Conservation (phyloP, 2,329 filamentous ascomycete genomes). For the Fusarium palustre region DNA sequence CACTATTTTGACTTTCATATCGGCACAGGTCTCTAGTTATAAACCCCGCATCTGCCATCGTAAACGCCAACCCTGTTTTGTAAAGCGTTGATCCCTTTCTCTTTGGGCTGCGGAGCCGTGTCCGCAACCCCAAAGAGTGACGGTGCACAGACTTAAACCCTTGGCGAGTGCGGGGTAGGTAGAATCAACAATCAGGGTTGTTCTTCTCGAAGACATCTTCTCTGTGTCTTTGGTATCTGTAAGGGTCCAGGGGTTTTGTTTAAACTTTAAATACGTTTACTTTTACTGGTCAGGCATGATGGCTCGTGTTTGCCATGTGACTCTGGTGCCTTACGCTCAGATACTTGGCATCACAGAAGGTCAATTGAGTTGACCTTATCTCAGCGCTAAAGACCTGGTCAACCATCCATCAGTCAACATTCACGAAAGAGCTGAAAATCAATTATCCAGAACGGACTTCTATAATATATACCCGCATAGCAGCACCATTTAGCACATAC, state of each 20-base stretch:
- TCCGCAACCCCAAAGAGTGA: neutral
- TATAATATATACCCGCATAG: too few species aligned
- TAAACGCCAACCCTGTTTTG: neutral
- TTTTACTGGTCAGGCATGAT: neutral
- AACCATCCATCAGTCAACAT: too few species aligned
- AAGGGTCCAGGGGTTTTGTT: neutral
- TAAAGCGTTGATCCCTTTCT: neutral
- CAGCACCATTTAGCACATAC: too few species aligned
- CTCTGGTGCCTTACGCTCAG: neutral
- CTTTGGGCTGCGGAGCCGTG: neutral
- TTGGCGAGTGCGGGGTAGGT: neutral
- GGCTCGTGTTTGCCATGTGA: neutral
- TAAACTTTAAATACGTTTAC: neutral
- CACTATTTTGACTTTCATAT: neutral
- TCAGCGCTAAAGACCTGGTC: neutral
- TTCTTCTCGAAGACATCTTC: neutral
- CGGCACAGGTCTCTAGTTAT: neutral
- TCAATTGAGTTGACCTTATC: neutral
- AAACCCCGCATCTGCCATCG: neutral
- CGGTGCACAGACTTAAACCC: neutral
- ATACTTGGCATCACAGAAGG: neutral
- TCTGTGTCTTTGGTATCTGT: neutral
- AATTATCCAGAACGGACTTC: too few species aligned
- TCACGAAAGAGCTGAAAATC: too few species aligned
- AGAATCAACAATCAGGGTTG: neutral